Percentiles rank a stretch among this genome's conserved stretches.
Evolutionary conservation across 192 early-diverging fungal species (phyloP).

Genomic region (Backusella psychrophila): DNA sequence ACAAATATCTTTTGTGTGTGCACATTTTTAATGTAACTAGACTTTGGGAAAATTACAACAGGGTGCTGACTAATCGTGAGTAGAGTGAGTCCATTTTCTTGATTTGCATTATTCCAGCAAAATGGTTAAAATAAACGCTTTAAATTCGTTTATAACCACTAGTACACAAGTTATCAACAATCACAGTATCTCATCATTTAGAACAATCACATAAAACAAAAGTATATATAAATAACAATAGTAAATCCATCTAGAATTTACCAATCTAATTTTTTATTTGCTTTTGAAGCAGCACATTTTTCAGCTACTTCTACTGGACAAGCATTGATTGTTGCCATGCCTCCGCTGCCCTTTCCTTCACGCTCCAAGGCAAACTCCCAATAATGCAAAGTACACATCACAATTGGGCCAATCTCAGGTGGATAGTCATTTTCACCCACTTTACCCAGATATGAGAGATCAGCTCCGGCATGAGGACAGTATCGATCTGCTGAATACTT

Average conservation of each 20-base stretch:
- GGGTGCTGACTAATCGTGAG: background rate
- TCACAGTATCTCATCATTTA: background rate
- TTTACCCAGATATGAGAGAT: slow-evolving; percentile 23
- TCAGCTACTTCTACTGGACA: slow-evolving; percentile 19
- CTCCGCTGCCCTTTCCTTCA: slow-evolving; percentile 20
- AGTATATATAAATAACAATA: background rate
- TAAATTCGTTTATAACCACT: background rate
- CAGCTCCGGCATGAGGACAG: slow-evolving; percentile 39
- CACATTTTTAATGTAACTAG: background rate
- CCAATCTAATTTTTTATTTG: slow-evolving; percentile 12
- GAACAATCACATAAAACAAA: background rate
- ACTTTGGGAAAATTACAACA: background rate
- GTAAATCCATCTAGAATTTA: background rate
- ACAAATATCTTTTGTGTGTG: background rate
- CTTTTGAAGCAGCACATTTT: background rate
- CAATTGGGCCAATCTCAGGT: slow-evolving; percentile 36
- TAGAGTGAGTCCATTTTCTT: background rate
- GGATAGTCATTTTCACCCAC: slow-evolving; percentile 32
- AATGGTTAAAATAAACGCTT: background rate
- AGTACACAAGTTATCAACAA: background rate
- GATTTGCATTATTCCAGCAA: background rate
- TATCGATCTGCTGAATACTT: slow-evolving; percentile 36
- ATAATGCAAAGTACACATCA: slow-evolving; percentile 36
- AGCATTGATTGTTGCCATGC: slow-evolving; percentile 27
- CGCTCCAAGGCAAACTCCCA: slow-evolving; percentile 38